phyloP scores from a whole-genome alignment of 1,284 basidiomycete species.

The Ustilago shanxiensis region DNA sequence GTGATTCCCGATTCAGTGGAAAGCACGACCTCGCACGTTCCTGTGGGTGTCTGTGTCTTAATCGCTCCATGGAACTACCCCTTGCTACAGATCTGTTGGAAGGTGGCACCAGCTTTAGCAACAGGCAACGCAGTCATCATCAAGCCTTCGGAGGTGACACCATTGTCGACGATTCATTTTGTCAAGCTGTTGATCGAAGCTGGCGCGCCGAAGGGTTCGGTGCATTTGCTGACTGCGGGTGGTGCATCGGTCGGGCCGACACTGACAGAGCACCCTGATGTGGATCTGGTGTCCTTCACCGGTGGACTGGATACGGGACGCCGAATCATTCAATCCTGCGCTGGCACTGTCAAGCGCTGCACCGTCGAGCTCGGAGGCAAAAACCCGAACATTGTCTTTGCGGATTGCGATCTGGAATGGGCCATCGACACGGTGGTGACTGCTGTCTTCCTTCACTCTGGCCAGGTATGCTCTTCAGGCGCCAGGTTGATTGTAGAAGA shows the following conservation, averaged over 20 bases:
- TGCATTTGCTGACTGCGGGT: constrained; percentile 67
- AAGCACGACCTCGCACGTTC: constrained; percentile 61
- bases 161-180: constrained; percentile 67
- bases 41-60: constrained; percentile 68
- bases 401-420: constrained; percentile 66
- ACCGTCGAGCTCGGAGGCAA: constrained; percentile 69
- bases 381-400: constrained; percentile 69
- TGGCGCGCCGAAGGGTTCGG: constrained; percentile 58
- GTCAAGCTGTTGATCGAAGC: constrained; percentile 65
- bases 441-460: constrained; percentile 67
- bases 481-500: constrained; percentile 69
- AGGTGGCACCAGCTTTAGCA: constrained; percentile 68
- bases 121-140: constrained; percentile 68
- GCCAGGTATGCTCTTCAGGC: constrained; percentile 69
- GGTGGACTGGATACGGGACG: constrained; percentile 68
- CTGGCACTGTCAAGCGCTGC: constrained; percentile 66
- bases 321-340: constrained; percentile 62
- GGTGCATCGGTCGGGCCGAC: constrained; percentile 64
- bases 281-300: constrained; percentile 69
- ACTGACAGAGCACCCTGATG: constrained; percentile 62
- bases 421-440: constrained; percentile 68
- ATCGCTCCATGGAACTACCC: constrained; percentile 70
- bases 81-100: constrained; percentile 69
- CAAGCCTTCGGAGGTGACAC: constrained; percentile 70
- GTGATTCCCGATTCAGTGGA: constrained; percentile 61